phyloP scores from a whole-genome alignment of 768 basidiomycete species.

The Kwoniella heveanensis region DNA sequence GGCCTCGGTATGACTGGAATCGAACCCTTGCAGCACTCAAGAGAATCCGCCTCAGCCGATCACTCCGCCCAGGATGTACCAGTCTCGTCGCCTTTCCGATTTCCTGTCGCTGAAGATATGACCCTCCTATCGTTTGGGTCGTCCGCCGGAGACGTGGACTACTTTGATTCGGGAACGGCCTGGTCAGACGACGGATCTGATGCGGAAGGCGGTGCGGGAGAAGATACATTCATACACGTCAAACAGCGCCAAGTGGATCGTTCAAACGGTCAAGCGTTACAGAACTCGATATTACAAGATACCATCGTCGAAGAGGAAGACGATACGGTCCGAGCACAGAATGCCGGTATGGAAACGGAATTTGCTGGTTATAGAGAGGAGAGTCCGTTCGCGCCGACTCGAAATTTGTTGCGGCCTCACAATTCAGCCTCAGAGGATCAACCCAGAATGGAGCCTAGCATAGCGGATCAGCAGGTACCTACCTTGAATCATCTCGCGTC shows the following conservation, averaged over 20 bases:
- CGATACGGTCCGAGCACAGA: too few species aligned
- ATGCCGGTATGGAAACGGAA: neutral
- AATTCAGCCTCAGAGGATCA: too few species aligned
- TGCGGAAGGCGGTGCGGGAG: conserved; percentile 15
- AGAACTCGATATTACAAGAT: neutral
- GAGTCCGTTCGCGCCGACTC: conserved; percentile 5
- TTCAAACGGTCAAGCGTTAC: neutral
- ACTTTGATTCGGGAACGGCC: conserved; percentile 8
- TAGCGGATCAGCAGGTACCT: too few species aligned
- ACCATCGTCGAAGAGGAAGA: conserved; percentile 16
- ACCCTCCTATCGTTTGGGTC: conserved; percentile 1
- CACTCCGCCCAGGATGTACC: neutral
- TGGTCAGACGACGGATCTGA: conserved; percentile 28
- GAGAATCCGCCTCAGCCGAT: neutral
- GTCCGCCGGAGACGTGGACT: neutral
- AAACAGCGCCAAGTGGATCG: neutral
- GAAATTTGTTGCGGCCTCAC: neutral
- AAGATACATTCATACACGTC: conserved; percentile 23
- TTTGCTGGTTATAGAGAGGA: neutral
- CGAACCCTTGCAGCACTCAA: too few species aligned
- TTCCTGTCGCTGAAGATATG: conserved; percentile 7
- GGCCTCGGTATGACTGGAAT: conserved; percentile 10
- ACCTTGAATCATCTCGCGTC: too few species aligned
- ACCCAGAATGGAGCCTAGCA: too few species aligned
- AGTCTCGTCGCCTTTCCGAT: conserved; percentile 9